Conservation (phyloP, 495 filamentous ascomycete species). For the Durotheca rogersii region DNA sequence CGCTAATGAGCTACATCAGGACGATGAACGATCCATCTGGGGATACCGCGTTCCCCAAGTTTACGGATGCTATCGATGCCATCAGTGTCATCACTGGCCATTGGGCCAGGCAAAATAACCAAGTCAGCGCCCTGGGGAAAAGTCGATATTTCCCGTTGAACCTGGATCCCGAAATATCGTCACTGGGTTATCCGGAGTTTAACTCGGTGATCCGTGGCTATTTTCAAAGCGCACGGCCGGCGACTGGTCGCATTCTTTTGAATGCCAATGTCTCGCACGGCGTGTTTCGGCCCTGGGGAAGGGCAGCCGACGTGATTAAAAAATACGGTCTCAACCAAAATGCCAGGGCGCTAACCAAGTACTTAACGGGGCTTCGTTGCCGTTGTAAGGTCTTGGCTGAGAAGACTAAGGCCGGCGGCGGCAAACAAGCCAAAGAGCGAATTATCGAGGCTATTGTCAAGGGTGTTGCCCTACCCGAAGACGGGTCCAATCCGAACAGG, state of each 20-base stretch:
- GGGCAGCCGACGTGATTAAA: slow-evolving; percentile 28
- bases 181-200: slow-evolving; percentile 12
- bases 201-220: slow-evolving; percentile 60
- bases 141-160: slow-evolving; percentile 48
- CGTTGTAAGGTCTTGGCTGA: slow-evolving; percentile 41
- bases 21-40: slow-evolving; percentile 43
- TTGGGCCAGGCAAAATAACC: slow-evolving; percentile 36
- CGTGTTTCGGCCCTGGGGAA: slow-evolving; percentile 42
- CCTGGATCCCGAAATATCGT: slow-evolving; percentile 23
- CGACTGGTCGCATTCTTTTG: slow-evolving; percentile 62
- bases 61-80: slow-evolving; percentile 45
- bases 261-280: slow-evolving; percentile 59
- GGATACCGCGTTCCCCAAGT: slow-evolving; percentile 43
- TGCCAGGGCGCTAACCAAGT: slow-evolving; percentile 33
- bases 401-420: slow-evolving; percentile 46
- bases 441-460: slow-evolving; percentile 1
- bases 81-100: slow-evolving; percentile 51
- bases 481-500: slow-evolving; percentile 25
- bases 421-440: slow-evolving; percentile 10
- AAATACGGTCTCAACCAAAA: slow-evolving; percentile 1
- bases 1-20: slow-evolving; percentile 54
- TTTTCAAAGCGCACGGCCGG: slow-evolving; percentile 65
- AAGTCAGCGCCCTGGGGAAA: slow-evolving; percentile 38
- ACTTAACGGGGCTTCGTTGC: slow-evolving; percentile 51
- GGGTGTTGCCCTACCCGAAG: slow-evolving; percentile 13